These are phyloP conservation scores for Alternaria viburni DNA, from an alignment of 2,329 filamentous ascomycete species.

Conservation along the genomic window DNA sequence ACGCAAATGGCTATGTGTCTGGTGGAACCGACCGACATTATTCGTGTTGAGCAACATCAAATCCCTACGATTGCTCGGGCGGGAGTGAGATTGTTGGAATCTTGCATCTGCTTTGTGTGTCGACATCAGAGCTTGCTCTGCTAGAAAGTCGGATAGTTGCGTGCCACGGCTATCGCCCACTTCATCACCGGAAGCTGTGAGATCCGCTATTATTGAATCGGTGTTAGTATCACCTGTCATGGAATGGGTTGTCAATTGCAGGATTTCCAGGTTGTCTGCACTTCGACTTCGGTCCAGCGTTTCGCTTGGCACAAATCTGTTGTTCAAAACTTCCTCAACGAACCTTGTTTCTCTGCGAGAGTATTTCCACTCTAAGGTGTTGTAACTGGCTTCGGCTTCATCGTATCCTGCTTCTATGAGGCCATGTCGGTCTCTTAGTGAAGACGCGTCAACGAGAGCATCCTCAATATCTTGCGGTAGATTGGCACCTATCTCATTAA, in stretches of 20 bases:
- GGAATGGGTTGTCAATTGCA: not conserved
- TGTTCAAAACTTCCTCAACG: not conserved
- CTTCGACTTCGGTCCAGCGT: not conserved
- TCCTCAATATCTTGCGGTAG: not conserved
- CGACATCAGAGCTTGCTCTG: fast-evolving
- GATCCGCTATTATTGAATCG: not conserved
- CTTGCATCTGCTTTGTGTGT: no score
- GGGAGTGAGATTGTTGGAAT: not conserved
- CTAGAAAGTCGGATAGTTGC: not conserved
- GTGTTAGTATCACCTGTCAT: not conserved
- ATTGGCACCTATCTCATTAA: not conserved
- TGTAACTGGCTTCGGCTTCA: constrained; percentile 7
- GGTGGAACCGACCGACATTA: not conserved
- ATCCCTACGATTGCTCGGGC: not conserved
- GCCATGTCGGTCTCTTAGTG: constrained; percentile 6
- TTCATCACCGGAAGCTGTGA: not conserved
- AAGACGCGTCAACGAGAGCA: not conserved
- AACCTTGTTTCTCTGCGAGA: constrained; percentile 10
- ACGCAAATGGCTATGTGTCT: not conserved
- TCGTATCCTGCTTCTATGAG: constrained; percentile 3
- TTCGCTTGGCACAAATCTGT: not conserved
- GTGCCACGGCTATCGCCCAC: fast-evolving
- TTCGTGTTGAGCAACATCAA: not conserved
- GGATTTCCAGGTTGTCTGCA: not conserved
- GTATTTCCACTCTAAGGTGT: constrained; percentile 10